Conservation (phyloP, 2,329 filamentous ascomycete species). For the Botrytis paeoniae region DNA sequence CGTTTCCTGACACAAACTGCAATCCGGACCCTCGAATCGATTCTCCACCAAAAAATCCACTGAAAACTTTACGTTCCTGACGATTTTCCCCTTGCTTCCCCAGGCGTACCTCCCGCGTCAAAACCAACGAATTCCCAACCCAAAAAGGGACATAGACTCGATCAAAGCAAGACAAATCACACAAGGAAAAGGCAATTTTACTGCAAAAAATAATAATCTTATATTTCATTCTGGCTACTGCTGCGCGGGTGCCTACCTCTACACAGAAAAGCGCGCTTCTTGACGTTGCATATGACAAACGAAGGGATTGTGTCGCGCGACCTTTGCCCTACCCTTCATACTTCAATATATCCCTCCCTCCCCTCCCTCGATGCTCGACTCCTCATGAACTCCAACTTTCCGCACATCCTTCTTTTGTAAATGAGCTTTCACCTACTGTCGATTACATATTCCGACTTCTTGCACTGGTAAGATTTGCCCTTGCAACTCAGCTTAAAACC, state of each 20-base stretch:
- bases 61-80: constrained; percentile 29
- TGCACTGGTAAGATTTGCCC: constrained; percentile 34
- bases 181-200: constrained; percentile 26
- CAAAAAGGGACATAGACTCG: constrained; percentile 27
- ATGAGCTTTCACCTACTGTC: constrained; percentile 35
- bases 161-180: constrained; percentile 27
- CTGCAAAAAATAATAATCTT: constrained; percentile 19
- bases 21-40: constrained; percentile 20
- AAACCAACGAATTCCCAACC: constrained; percentile 22
- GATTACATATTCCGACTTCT: constrained; percentile 36
- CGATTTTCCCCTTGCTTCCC: constrained; percentile 31
- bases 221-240: constrained; percentile 24
- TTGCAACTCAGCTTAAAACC: constrained; percentile 30
- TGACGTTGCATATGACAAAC: constrained; percentile 39
- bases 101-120: constrained; percentile 26
- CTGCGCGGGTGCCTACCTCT: constrained; percentile 36
- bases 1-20: constrained; percentile 18
- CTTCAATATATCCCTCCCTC: constrained; percentile 33
- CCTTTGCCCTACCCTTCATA: constrained; percentile 33
- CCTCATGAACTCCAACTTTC: constrained; percentile 30
- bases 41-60: constrained; percentile 21
- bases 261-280: constrained; percentile 32
- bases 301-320: constrained; percentile 39
- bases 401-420: constrained; percentile 35
- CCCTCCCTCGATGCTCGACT: constrained; percentile 36